Base-by-base conservation (phyloP, 1,139 yeast genomes). In the Candida tropicalis region DNA sequence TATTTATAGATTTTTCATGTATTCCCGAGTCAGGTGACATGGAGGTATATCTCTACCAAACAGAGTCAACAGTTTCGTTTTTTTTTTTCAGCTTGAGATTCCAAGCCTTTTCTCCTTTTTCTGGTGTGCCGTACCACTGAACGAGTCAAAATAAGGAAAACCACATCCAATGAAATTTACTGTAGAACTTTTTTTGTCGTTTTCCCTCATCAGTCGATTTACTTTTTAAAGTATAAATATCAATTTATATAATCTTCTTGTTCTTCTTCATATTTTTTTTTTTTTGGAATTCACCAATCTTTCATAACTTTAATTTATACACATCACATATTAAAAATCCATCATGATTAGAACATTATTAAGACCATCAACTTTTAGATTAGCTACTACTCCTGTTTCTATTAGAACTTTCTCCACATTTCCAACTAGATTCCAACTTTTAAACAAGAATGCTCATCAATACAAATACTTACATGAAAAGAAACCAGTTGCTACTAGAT, bases 401-500 rank as follows among this genome's bases (percentile, higher is more conserved):
- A 11, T 29, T 13, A 40, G 44, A 35, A 13, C 44, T 2, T 47
- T 47, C 35, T 23, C 48, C 35, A 38, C 35, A 17, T 20, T 24
- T 25, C 11, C 42, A 23, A 42, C 46, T 28, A 34, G 29, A 27
- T 39, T 36, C 9, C 42, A 77, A 62, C 68, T 66, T 50, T 60
- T 83, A 52, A 79, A 77, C 64, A 68, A 74, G 39, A 73, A 71
- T 28, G 74, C 86, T 6, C 68, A 71, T 48, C 84, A 75, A 29
- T 73, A 69, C 65, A 74, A 73, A 51, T 77, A 79, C 64, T 48
- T 59, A 45, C 45, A 48, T 18, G 68, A 81, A 42, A 63, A 72
- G 40, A 75, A 77, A n/a, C 84, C 84, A 42, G 61, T 65, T 48
- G 60, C 60, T 18, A 77, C 87, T 52, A 82, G 80, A 66, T 91